Percentiles rank a stretch among this genome's conserved stretches.
These are phyloP conservation scores for Drechslerella stenobrocha DNA, from an alignment of 2,329 filamentous ascomycete species.

Conservation along the genomic window DNA sequence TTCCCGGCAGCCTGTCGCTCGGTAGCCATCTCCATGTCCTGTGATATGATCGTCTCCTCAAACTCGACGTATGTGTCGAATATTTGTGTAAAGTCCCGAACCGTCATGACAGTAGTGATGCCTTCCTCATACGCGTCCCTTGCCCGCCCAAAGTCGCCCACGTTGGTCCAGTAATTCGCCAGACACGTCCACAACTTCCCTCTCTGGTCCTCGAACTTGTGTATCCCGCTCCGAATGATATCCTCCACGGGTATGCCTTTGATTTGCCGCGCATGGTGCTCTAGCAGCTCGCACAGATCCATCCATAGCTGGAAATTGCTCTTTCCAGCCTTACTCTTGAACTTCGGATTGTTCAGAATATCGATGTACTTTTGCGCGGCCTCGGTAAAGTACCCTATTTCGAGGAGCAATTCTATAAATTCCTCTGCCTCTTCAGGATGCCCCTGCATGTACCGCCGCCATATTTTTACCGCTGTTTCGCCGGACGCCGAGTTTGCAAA, in stretches of 20 bases:
- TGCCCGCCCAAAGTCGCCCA: slow-evolving; percentile 80
- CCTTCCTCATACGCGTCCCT: slow-evolving; percentile 93
- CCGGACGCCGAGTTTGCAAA: slow-evolving; percentile 91
- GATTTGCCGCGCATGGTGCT: slow-evolving; percentile 84
- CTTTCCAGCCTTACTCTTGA: slow-evolving; percentile 89
- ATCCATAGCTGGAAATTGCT: slow-evolving; percentile 96
- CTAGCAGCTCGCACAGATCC: slow-evolving; percentile 93
- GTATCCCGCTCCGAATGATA: slow-evolving; percentile 89
- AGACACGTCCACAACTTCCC: slow-evolving; percentile 94
- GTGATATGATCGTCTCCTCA: slow-evolving; percentile 90
- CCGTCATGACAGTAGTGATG: slow-evolving; percentile 97
- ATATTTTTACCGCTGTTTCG: slow-evolving; percentile 87
- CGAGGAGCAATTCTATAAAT: slow-evolving; percentile 83
- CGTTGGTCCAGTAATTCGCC: slow-evolving; percentile 94
- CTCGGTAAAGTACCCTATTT: slow-evolving; percentile 83
- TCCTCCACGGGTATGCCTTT: slow-evolving; percentile 87
- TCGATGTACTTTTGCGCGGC: slow-evolving; percentile 89
- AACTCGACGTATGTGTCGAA: slow-evolving; percentile 97
- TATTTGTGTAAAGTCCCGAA: slow-evolving; percentile 92
- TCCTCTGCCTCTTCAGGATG: slow-evolving; percentile 95
- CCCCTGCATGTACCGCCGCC: slow-evolving; percentile 94
- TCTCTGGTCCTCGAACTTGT: slow-evolving; percentile 86
- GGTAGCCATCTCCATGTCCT: slow-evolving; percentile 85
- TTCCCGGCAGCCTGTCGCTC: slow-evolving; percentile 75
- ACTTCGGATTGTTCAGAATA: slow-evolving; percentile 84